Percentiles rank a stretch among this genome's conserved stretches.
Evolutionary conservation across 164 flowering plant genomes (phyloP).

Genomic region (Tinospora cordifolia): DNA sequence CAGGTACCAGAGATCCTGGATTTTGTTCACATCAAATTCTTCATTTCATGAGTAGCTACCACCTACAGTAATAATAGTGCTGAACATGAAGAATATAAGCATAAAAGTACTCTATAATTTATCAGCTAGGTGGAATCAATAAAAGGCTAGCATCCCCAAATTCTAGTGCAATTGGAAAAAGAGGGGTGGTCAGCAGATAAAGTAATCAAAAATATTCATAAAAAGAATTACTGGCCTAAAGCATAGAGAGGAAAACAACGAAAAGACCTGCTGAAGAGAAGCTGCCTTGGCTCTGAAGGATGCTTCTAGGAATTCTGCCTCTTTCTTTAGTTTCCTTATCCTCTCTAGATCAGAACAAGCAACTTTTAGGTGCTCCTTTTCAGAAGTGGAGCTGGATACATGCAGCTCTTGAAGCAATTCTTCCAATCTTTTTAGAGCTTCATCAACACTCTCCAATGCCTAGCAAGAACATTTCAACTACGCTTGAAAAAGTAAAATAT

Average conservation of each 20-base stretch:
- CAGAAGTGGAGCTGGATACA: slow-evolving; percentile 67
- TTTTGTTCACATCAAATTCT: not conserved
- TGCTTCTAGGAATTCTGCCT: slow-evolving; percentile 95
- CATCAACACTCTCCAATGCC: slow-evolving; percentile 96
- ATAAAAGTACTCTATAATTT: no score
- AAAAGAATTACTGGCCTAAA: not conserved
- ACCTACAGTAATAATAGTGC: not conserved
- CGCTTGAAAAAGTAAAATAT: not conserved
- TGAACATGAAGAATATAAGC: not conserved
- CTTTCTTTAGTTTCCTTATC: slow-evolving; percentile 90
- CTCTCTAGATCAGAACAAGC: slow-evolving; percentile 98
- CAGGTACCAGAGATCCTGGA: not conserved
- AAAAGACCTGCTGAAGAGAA: slow-evolving; percentile 70
- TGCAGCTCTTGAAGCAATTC: slow-evolving; percentile 78
- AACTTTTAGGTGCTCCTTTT: slow-evolving; percentile 85
- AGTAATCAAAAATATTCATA: not conserved
- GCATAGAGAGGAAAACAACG: not conserved
- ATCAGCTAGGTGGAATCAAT: not conserved
- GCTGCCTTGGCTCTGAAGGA: slow-evolving; percentile 97
- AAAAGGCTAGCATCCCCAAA: not conserved
- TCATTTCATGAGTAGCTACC: not conserved
- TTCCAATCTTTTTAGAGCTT: slow-evolving; percentile 74
- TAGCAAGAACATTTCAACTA: slow-evolving; percentile 21
- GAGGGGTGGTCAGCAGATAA: not conserved
- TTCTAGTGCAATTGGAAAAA: not conserved